Percentiles rank a stretch among this genome's conserved stretches.
Conservation (phyloP, 2,329 filamentous ascomycete genomes). For the Aspergillus amoenus region DNA sequence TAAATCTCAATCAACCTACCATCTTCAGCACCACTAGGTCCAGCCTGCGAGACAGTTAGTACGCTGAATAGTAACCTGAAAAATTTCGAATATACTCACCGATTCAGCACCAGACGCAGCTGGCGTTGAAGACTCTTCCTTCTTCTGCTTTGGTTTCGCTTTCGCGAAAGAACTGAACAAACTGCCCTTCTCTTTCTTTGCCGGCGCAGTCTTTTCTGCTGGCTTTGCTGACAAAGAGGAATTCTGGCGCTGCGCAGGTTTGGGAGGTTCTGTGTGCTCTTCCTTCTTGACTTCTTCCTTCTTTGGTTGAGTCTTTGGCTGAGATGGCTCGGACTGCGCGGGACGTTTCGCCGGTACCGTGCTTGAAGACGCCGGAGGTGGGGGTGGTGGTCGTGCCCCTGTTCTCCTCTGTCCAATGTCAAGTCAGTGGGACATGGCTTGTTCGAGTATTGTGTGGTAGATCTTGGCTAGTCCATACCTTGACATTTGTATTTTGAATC, state of each 20-base stretch:
- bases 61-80: neutral
- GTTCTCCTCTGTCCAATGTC: constrained; percentile 45
- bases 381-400: constrained; percentile 41
- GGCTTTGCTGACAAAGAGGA: constrained; percentile 34
- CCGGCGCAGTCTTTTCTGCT: constrained; percentile 38
- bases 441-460: neutral
- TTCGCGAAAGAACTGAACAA: constrained; percentile 81
- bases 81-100: constrained; percentile 30
- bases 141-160: constrained; percentile 59
- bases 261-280: constrained; percentile 19
- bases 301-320: constrained; percentile 18
- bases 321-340: constrained; percentile 26
- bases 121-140: constrained; percentile 42
- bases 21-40: constrained; percentile 49
- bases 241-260: constrained; percentile 19
- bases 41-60: constrained; percentile 26
- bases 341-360: constrained; percentile 42
- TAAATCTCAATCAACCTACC: constrained; percentile 33
- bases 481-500: constrained; percentile 71
- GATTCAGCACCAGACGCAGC: constrained; percentile 31
- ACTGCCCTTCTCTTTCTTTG: constrained; percentile 63
- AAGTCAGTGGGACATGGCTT: neutral
- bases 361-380: constrained; percentile 28
- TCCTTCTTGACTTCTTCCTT: constrained; percentile 26
- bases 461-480: constrained; percentile 34